Evolutionary conservation across 2,329 filamentous ascomycete species (phyloP), one percentile per base, ranked within the genome.

Genomic region (Pyrenophora seminiperda): DNA sequence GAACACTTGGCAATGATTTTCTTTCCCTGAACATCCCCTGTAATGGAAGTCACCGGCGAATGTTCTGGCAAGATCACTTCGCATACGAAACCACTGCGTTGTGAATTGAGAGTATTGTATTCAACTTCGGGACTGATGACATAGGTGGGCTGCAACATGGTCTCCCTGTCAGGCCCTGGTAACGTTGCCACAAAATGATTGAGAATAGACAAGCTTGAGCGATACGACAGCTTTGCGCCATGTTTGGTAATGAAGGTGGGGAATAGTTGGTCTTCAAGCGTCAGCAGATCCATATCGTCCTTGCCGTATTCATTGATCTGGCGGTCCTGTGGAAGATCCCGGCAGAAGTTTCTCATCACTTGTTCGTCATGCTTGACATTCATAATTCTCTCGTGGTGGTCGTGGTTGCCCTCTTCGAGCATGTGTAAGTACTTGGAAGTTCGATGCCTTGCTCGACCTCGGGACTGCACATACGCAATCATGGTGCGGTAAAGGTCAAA

Each of bases 391-490:
- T 79, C 73, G 1, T 70, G 59, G 41, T 96, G 88, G 0, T 76
- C 75, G 10, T 70, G 57, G 61, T 96, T 96, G 6, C 81, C 82
- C 1, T 73, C 67, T 67, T 97, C 92, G 2, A 90, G 70, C 89
- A 99, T 92, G 63, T 89, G 90, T 27, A 92, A 82, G 70, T 93
- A 97, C 56, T 83, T 85, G 0, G 94, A 97, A 46, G 87, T 81
- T 0, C 76, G 72, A 63, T 91, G 88, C 31, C 94, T 83, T 10
- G 94, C 94, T 45, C 94, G 84, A 0, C 94, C 94, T 55, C 91
- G 84, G 11, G 92, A 97, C 71, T 99, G 94, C 15, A 97, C 86
- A 67, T 97, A 97, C 66, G 96, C 90, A 43, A 97, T 97, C 72
- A 96, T 85, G 0, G 93, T 97, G 9, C 82, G 80, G 73, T 91